Evolutionary conservation across 257 asterid species (phyloP), one percentile per base, ranked within the genome.

Genomic region (Coffea eugenioides): DNA sequence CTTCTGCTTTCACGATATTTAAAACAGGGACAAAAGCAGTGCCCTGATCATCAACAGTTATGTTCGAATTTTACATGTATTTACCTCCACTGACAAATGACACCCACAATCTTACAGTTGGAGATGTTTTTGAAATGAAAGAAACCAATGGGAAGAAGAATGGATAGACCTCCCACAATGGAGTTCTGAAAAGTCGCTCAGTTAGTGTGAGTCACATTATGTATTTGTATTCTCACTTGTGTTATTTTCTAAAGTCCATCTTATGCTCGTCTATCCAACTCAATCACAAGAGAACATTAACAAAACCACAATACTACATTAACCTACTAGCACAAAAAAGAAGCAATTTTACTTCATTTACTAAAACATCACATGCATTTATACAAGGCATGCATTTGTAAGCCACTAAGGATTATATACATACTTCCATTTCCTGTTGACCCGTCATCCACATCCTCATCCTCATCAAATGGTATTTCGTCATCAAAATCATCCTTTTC

Each of bases 401-500:
- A 68, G 43, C 14, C 72, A 70, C 27, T 23, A 67, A 71, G 76
- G 52, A 27, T 34, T 41, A 39, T 56, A 75, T 16, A 76, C 93
- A 86, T 85, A 91, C 98, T 85, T 71, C 59, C 86, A 74, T 76
- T 77, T 62, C 84, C 84, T 83, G 76, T 11, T 56, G 77, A 74
- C 62, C 80, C 51, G 46, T 59, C 92, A 77, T 78, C 43, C 43
- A 39, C 43, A 39, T 39, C 92, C 27, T 90, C 96, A 46, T 91
- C 97, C 61, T 90, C 97, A 66, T 91, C 90, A 78, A 85, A 75
- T 48, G 88, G 92, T 54, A 86, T 82, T 46, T 90, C 97, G 56
- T 94, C 98, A 69, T 94, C 97, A 85, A 83, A 96, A 88, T 96
- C 99, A 83, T 96, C 99, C 82, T 88, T 83, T 81, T 82, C 97